These are phyloP conservation scores for Didymella sp. DNA, from an alignment of 2,329 filamentous ascomycete species.

Conservation along the genomic window DNA sequence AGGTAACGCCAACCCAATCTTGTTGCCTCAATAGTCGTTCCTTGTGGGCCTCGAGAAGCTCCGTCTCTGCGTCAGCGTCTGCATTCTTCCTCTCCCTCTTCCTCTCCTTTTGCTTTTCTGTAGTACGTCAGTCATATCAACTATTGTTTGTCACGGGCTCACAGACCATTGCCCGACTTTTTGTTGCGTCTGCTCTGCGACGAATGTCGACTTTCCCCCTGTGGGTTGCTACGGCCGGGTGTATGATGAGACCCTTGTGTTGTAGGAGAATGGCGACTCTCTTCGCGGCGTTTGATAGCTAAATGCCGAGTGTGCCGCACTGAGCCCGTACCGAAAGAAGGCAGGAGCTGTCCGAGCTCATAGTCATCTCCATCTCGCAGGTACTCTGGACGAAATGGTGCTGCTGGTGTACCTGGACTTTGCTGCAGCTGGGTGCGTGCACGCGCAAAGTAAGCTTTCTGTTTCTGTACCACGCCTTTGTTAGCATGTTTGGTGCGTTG, in stretches of 20 bases:
- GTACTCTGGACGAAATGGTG: slow-evolving; percentile 37
- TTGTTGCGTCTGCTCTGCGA: background rate
- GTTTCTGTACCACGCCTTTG: slow-evolving; percentile 48
- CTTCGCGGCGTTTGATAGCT: slow-evolving; percentile 6
- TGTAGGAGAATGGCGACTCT: background rate
- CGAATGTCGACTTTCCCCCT: background rate
- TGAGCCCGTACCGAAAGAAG: slow-evolving; percentile 17
- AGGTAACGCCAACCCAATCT: slow-evolving; percentile 47
- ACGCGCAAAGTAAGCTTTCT: slow-evolving; percentile 57
- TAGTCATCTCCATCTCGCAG: slow-evolving; percentile 22
- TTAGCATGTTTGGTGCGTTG: slow-evolving; percentile 49
- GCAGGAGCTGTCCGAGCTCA: slow-evolving; percentile 15
- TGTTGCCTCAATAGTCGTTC: slow-evolving; percentile 38
- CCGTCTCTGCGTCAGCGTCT: slow-evolving; percentile 23
- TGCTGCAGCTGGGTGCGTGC: slow-evolving; percentile 45
- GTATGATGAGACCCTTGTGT: background rate
- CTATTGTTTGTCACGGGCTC: background rate
- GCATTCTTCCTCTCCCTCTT: slow-evolving; percentile 18
- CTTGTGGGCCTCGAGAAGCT: slow-evolving; percentile 38
- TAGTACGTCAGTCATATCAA: background rate
- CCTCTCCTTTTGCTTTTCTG: background rate
- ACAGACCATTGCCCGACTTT: background rate
- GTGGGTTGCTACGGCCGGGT: background rate
- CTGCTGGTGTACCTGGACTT: slow-evolving; percentile 13
- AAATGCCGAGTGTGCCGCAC: slow-evolving; percentile 20